A percentile compares a stretch with the other conserved stretches of the same genome.
Conservation (phyloP, 2,329 filamentous ascomycete species). For the Colletotrichum limetticola region DNA sequence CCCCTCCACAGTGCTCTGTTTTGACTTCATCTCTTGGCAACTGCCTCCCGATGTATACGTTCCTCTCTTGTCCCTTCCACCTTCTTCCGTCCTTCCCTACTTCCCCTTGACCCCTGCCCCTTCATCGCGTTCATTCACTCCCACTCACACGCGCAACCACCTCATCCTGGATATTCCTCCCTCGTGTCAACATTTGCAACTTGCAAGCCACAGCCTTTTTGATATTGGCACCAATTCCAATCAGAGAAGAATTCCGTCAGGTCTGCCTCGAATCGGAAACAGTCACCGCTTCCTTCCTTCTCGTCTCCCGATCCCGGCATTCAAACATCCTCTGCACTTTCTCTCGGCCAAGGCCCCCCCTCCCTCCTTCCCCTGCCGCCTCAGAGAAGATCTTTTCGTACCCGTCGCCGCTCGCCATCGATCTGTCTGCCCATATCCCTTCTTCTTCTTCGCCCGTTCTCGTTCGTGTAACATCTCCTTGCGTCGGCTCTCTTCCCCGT, state of each 20-base stretch:
- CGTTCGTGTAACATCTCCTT: conserved; percentile 12
- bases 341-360: not conserved
- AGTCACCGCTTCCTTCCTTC: not conserved
- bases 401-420: not conserved
- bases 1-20: conserved; percentile 19
- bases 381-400: not conserved
- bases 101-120: not conserved
- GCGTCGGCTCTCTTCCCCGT: conserved; percentile 7
- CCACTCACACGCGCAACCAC: not conserved
- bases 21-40: conserved; percentile 27
- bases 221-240: not conserved
- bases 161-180: not conserved
- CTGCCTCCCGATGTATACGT: not conserved
- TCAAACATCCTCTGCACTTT: not conserved
- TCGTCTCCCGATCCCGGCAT: not conserved
- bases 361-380: no score
- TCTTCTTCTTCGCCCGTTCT: conserved; percentile 18
- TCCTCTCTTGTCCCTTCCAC: not conserved
- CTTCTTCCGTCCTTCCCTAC: not conserved
- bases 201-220: not conserved
- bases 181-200: not conserved
- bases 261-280: not conserved
- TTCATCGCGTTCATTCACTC: not conserved
- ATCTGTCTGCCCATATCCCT: conserved; percentile 7
- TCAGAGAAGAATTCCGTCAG: not conserved